phyloP scores from a whole-genome alignment of 345 rosid genomes.

The Aquilaria yunnanensis region DNA sequence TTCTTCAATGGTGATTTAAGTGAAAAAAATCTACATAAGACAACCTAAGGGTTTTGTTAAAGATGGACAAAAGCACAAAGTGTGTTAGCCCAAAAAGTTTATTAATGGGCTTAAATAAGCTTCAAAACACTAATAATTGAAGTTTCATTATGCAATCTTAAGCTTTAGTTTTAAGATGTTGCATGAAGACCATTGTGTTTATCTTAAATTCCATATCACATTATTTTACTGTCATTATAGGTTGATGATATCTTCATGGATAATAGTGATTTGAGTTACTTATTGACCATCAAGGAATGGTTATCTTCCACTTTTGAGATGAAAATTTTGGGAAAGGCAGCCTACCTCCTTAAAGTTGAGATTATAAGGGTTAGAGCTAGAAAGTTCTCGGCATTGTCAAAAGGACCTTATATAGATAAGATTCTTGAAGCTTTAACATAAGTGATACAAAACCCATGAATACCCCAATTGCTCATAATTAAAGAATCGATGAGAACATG shows the following conservation, averaged over 20 bases:
- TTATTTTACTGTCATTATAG: not conserved
- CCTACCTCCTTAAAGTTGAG: not conserved
- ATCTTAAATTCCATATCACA: too few species aligned
- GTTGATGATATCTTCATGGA: not conserved
- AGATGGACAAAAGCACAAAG: too few species aligned
- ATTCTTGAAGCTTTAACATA: not conserved
- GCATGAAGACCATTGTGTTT: too few species aligned
- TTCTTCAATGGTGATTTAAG: too few species aligned
- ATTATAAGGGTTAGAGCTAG: not conserved
- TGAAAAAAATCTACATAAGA: too few species aligned
- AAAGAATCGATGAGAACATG: not conserved
- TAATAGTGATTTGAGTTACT: not conserved
- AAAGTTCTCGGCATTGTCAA: not conserved
- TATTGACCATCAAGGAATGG: not conserved
- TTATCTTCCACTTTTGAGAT: not conserved
- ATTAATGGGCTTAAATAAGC: too few species aligned
- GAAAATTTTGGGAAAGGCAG: not conserved
- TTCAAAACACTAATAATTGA: too few species aligned
- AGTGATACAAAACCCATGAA: not conserved
- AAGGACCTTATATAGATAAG: not conserved
- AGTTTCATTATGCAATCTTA: too few species aligned
- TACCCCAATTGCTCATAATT: not conserved
- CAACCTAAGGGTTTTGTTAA: too few species aligned
- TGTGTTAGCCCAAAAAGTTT: too few species aligned
- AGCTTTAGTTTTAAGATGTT: too few species aligned